Percentiles rank a stretch among this genome's conserved stretches.
Conservation (phyloP, 2,329 filamentous ascomycete genomes). For the Trichoderma atrobrunneum region DNA sequence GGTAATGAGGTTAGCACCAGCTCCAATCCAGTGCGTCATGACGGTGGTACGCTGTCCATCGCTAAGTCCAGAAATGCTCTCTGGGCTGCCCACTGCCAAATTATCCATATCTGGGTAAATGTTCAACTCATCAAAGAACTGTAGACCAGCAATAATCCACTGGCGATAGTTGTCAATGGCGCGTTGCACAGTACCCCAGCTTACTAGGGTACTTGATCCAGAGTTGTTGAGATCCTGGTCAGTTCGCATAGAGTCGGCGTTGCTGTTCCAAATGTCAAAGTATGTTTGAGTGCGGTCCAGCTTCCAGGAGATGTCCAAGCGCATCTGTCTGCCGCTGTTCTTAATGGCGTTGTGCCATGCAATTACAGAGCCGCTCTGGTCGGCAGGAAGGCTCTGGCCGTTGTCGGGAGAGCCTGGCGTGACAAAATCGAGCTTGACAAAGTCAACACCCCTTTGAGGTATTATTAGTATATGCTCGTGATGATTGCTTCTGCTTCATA, state of each 20-base stretch:
- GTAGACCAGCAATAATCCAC: conserved; percentile 22
- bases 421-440: conserved; percentile 24
- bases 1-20: conserved; percentile 22
- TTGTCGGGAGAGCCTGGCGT: conserved; percentile 25
- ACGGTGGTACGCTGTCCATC: conserved; percentile 22
- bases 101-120: conserved; percentile 24
- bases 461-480: neutral
- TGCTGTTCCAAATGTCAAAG: conserved; percentile 23
- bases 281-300: conserved; percentile 22
- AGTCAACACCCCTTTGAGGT: conserved; percentile 22
- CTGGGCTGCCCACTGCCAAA: conserved; percentile 20
- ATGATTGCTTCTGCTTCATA: neutral
- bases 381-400: conserved; percentile 22
- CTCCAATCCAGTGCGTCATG: conserved; percentile 24
- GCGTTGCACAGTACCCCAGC: conserved; percentile 22
- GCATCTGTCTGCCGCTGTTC: conserved; percentile 21
- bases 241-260: conserved; percentile 24
- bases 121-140: conserved; percentile 18
- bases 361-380: conserved; percentile 21
- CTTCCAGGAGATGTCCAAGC: conserved; percentile 25
- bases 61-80: conserved; percentile 20
- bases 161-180: conserved; percentile 25
- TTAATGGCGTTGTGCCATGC: conserved; percentile 24
- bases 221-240: conserved; percentile 25
- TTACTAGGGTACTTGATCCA: conserved; percentile 15